Evolutionary conservation across 306 rosid genomes (phyloP).

Genomic region (Prunus padus): DNA sequence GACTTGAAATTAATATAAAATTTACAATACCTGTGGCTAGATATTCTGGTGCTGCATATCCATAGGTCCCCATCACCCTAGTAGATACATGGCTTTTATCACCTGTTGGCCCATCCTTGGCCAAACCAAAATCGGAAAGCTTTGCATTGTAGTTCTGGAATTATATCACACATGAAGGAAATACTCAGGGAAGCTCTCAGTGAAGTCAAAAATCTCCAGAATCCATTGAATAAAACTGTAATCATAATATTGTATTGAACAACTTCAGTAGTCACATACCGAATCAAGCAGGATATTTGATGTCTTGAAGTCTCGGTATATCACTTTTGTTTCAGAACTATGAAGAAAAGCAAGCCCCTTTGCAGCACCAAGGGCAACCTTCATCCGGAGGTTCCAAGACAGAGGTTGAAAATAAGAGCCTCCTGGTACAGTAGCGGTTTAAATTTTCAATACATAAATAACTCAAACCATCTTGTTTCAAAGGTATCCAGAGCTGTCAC

Average conservation of each 20-base stretch:
- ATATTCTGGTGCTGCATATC: conserved; percentile 59
- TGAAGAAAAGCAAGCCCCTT: conserved; percentile 54
- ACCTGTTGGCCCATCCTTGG: conserved; percentile 58
- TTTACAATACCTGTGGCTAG: conserved; percentile 44
- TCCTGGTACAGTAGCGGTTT: conserved; percentile 22
- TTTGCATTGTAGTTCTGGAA: conserved; percentile 50
- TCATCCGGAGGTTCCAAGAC: conserved; percentile 51
- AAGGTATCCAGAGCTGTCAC: background rate
- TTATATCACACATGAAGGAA: background rate
- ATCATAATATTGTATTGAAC: background rate
- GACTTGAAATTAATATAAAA: background rate
- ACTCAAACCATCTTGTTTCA: background rate
- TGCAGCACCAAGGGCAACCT: conserved; percentile 57
- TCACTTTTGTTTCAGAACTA: conserved; percentile 46
- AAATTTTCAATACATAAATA: background rate
- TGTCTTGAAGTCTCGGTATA: conserved; percentile 52
- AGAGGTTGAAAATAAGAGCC: conserved; percentile 60
- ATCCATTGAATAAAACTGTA: background rate
- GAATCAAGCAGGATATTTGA: conserved; percentile 47
- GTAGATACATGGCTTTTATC: conserved; percentile 57
- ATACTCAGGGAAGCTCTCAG: background rate
- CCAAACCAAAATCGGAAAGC: conserved; percentile 56
- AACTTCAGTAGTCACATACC: conserved; percentile 22
- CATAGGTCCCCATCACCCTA: conserved; percentile 55
- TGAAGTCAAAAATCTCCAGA: background rate